Conservation (phyloP, 2,329 filamentous ascomycete genomes). For the Monosporascus sp. region DNA sequence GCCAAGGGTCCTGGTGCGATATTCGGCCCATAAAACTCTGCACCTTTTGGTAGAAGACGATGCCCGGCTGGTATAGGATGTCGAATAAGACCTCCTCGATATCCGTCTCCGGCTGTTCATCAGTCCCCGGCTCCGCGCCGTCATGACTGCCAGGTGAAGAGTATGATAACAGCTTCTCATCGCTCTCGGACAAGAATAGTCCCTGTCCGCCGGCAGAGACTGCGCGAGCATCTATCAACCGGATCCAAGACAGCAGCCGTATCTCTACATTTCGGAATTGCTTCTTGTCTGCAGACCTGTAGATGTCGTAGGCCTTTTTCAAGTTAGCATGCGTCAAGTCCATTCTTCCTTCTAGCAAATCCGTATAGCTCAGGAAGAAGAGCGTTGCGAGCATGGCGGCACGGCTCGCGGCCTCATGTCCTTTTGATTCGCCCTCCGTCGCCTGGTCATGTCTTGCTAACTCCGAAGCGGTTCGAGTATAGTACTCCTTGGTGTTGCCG, state of each 20-base stretch:
- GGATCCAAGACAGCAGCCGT: conserved; percentile 48
- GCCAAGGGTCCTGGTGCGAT: conserved; percentile 51
- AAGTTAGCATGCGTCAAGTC: conserved; percentile 44
- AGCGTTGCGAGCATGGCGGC: conserved; percentile 40
- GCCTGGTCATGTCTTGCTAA: conserved; percentile 18
- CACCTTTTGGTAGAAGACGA: conserved; percentile 53
- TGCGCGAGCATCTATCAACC: conserved; percentile 48
- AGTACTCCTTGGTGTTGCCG: conserved; percentile 31
- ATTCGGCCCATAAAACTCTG: conserved; percentile 54
- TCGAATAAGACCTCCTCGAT: conserved; percentile 49
- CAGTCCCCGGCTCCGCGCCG: conserved; percentile 19
- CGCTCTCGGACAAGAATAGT: conserved; percentile 43
- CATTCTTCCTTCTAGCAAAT: conserved; percentile 39
- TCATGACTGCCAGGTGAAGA: conserved; percentile 37
- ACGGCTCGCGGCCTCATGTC: conserved; percentile 2
- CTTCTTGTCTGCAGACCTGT: conserved; percentile 35
- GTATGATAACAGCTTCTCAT: conserved; percentile 40
- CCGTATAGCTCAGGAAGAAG: conserved; percentile 51
- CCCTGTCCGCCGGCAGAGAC: conserved; percentile 53
- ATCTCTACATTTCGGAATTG: conserved; percentile 36
- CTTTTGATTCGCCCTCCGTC: conserved; percentile 18
- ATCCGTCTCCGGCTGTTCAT: conserved; percentile 25
- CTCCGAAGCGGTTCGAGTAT: conserved; percentile 31
- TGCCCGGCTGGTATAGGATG: conserved; percentile 48
- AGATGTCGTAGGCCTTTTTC: conserved; percentile 42